phyloP scores from a whole-genome alignment of 2,329 filamentous ascomycete species.

The Cordyceps fumosorosea region DNA sequence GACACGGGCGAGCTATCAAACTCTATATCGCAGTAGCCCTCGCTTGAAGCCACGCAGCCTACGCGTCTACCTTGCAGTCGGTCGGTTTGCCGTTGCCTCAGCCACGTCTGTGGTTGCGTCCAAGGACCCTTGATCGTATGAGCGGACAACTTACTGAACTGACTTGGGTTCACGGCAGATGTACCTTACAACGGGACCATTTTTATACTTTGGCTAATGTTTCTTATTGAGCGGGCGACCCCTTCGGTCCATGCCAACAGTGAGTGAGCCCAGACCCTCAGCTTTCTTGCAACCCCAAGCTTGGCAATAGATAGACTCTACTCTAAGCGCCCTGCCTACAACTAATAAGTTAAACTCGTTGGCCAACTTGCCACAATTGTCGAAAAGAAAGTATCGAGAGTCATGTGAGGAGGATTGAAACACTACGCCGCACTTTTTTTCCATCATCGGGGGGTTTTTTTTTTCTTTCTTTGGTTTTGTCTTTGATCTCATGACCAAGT shows the following conservation, averaged over 20 bases:
- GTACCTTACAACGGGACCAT: neutral
- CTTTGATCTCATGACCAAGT: no score
- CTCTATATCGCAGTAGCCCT: constrained; percentile 3
- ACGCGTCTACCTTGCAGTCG: neutral
- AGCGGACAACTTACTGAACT: neutral
- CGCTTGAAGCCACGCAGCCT: neutral
- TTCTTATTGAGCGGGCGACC: neutral
- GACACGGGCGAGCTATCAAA: neutral
- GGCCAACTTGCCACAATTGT: no score
- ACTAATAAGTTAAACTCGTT: no score
- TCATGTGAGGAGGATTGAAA: no score
- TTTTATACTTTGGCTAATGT: neutral
- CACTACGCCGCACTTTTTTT: no score
- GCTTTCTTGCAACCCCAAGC: neutral
- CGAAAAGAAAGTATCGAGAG: no score
- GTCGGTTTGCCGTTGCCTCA: neutral
- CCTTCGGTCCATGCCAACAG: no score
- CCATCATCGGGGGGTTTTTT: no score
- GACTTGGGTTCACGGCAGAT: neutral
- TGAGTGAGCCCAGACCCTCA: neutral
- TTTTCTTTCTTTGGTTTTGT: no score
- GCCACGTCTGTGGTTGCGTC: neutral
- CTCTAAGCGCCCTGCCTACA: no score
- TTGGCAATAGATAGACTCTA: neutral
- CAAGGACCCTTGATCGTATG: neutral